Conservation (phyloP, 345 rosid genomes). For the Salix dunnii region DNA sequence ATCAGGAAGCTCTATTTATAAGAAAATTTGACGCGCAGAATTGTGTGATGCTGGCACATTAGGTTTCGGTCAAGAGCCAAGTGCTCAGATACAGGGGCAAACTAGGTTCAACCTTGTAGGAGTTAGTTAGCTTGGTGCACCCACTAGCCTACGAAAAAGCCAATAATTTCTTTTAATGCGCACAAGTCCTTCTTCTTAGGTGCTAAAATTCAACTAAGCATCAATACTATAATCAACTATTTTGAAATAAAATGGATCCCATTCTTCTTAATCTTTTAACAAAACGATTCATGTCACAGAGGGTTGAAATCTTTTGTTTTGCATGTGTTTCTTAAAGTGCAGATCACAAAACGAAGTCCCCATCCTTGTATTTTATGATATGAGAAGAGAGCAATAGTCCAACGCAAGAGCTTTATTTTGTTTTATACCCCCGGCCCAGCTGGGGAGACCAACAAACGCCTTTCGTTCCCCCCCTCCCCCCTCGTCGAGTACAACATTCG, state of each 20-base stretch:
- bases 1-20: slow-evolving; percentile 8
- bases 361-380: neutral
- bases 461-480: no score
- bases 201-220: slow-evolving; percentile 11
- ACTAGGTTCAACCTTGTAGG: neutral
- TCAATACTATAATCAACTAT: neutral
- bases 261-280: neutral
- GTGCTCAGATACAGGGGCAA: neutral
- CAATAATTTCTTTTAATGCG: neutral
- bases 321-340: neutral
- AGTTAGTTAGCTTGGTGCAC: slow-evolving; percentile 20
- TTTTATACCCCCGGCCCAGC: neutral
- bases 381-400: neutral
- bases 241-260: neutral
- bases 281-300: neutral
- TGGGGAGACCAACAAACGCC: no score
- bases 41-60: neutral
- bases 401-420: neutral
- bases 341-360: neutral
- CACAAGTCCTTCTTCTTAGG: slow-evolving; percentile 9
- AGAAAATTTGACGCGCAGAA: neutral
- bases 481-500: neutral
- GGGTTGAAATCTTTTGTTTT: slow-evolving; percentile 1
- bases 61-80: neutral
- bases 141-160: slow-evolving; percentile 11